Conservation (phyloP, 768 basidiomycete genomes). For the Dentipellis fragilis region DNA sequence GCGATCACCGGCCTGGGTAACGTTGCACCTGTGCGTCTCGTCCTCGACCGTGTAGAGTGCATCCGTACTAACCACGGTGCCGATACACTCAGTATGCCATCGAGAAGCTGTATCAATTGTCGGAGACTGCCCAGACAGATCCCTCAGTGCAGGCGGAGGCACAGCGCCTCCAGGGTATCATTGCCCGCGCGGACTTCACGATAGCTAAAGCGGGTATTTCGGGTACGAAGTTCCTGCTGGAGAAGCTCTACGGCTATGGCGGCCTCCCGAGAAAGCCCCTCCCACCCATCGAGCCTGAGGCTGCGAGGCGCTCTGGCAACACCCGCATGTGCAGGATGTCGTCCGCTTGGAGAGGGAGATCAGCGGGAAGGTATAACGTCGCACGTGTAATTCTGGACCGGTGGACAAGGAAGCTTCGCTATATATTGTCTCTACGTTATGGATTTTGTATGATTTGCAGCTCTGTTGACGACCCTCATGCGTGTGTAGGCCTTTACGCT, state of each 20-base stretch:
- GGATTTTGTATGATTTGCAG: neutral
- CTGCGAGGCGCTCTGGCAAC: conserved; percentile 57
- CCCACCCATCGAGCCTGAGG: conserved; percentile 46
- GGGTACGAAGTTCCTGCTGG: conserved; percentile 75
- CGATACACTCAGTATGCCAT: conserved; percentile 38
- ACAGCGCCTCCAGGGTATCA: conserved; percentile 66
- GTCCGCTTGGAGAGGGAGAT: conserved; percentile 53
- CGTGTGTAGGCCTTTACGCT: too few relatives aligned
- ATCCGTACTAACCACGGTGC: neutral
- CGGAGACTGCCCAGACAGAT: conserved; percentile 44
- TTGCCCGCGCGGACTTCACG: conserved; percentile 73
- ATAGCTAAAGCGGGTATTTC: conserved; percentile 68
- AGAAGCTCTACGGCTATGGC: conserved; percentile 74
- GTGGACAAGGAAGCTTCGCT: neutral
- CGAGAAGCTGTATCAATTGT: conserved; percentile 51
- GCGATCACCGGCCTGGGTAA: conserved; percentile 89
- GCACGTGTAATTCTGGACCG: neutral
- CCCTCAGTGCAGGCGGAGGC: conserved; percentile 54
- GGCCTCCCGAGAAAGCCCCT: conserved; percentile 74
- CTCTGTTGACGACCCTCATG: too few relatives aligned
- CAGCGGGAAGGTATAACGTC: conserved; percentile 25
- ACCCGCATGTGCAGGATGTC: conserved; percentile 62
- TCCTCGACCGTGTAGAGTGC: neutral
- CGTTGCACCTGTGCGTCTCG: conserved; percentile 53
- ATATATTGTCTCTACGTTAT: neutral